Conservation (phyloP, 2,329 filamentous ascomycete species). For the Fusarium beomiforme region DNA sequence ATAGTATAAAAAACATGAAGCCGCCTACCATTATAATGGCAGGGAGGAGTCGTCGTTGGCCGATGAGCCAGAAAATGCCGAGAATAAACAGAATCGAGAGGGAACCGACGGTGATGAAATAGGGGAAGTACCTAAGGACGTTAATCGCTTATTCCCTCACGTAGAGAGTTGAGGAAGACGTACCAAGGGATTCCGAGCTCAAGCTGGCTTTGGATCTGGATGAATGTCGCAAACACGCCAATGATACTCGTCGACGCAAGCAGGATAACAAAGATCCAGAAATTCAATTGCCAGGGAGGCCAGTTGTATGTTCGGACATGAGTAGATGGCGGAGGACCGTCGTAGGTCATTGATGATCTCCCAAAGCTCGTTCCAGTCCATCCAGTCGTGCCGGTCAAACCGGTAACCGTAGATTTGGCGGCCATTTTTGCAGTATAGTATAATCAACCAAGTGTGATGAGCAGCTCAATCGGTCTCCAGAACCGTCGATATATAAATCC, state of each 20-base stretch:
- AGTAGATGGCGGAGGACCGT: conserved; percentile 52
- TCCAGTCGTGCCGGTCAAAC: conserved; percentile 45
- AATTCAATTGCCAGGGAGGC: conserved; percentile 73
- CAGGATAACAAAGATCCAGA: conserved; percentile 75
- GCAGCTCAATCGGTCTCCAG: neutral
- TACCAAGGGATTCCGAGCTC: conserved; percentile 69
- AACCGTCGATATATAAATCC: neutral
- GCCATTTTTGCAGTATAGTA: conserved; percentile 43
- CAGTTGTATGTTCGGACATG: conserved; percentile 71
- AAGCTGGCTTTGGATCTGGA: conserved; percentile 67
- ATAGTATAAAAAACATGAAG: conserved; percentile 74
- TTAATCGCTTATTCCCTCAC: neutral
- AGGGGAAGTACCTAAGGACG: conserved; percentile 70
- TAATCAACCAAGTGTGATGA: neutral
- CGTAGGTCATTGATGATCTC: conserved; percentile 56
- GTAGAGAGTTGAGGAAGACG: conserved; percentile 29
- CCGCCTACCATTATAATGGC: conserved; percentile 71
- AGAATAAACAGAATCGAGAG: conserved; percentile 75
- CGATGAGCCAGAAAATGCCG: conserved; percentile 70
- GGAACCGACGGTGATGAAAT: conserved; percentile 67
- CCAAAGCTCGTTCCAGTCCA: conserved; percentile 40
- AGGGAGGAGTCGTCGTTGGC: conserved; percentile 67
- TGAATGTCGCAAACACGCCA: conserved; percentile 69
- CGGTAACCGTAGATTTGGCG: conserved; percentile 41
- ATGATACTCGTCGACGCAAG: conserved; percentile 67